These are phyloP conservation scores for Geosiphon pyriformis DNA, from an alignment of 192 early-diverging fungal species.

Conservation along the genomic window DNA sequence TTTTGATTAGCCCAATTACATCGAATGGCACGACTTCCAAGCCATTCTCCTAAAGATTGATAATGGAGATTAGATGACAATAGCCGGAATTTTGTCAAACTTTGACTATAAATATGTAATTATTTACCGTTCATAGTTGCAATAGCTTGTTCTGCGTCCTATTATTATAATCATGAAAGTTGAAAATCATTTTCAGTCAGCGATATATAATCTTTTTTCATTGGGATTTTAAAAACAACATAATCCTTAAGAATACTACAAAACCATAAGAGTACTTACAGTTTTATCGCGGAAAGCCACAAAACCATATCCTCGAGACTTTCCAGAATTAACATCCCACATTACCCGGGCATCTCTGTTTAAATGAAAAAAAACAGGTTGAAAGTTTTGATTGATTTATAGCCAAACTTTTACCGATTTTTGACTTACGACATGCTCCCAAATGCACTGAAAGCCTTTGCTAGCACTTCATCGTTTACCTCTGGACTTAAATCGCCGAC, in stretches of 20 bases:
- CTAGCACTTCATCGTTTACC: constrained; percentile 75
- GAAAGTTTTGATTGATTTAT: not conserved
- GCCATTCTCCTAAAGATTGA: constrained; percentile 45
- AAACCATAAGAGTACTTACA: constrained; percentile 34
- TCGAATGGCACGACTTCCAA: constrained; percentile 80
- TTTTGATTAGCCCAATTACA: constrained; percentile 96
- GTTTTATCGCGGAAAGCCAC: constrained; percentile 81
- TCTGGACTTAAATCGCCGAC: constrained; percentile 91
- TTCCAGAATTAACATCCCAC: constrained; percentile 86
- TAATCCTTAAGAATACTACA: not conserved
- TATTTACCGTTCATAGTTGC: constrained; percentile 72
- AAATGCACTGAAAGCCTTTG: constrained; percentile 70
- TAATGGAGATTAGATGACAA: not conserved
- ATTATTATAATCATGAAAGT: constrained; percentile 11
- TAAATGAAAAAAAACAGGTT: not conserved
- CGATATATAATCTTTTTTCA: not conserved
- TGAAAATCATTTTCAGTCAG: too few relatives aligned
- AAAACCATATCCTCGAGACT: constrained; percentile 90
- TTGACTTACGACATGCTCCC: constrained; percentile 64
- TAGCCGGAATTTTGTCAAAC: too few relatives aligned
- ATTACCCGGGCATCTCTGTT: constrained; percentile 84
- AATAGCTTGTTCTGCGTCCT: constrained; percentile 85
- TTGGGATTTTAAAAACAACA: not conserved
- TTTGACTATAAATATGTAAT: too few relatives aligned
- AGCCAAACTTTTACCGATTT: not conserved